Evolutionary conservation across 23 red algal genomes (phyloP), one percentile per base, ranked within the genome.

Genomic region (Porphyridium purpureum): DNA sequence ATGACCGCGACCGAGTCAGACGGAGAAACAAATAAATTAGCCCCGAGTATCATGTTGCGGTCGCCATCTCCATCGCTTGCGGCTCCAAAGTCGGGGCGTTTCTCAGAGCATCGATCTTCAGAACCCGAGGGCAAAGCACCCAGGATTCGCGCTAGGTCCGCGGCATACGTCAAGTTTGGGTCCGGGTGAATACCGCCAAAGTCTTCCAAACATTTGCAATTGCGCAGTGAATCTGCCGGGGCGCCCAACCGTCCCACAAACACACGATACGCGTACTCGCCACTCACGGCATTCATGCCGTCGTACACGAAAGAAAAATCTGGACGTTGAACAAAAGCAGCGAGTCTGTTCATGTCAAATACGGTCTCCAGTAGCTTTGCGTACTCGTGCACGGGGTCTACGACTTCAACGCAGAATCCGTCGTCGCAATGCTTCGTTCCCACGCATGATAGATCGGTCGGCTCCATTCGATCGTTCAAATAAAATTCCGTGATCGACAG

Each of bases 1-100:
- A 95, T 95, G 26, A 95, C 68, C 53, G 88, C 88, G 14, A 95
- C 51, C 5, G 88, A 95, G 64, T 95, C 88, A 2, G 69, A 64
- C 1, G 88, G 78, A n/a, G 58, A 73, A 4, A 95, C 78, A 57
- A 95, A 83, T 7, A 84, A 69, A 7, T 58, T 44, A 32, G 46
- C 46, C 19, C 88, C 81, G 35, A 95, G 35, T 36, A 95, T 95
- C 73, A 95, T 83, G 53, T 81, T 83, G 22, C 88, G 62, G 66
- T 95, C 88, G 33, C 88, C 88, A 72, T 95, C 88, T 9, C 74
- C 81, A 51, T 95, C 88, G 22, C 67, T 80, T 21, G 77, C 88
- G n/a, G 81, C 88, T 7, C 70, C 88, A 31, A 95, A 58, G 5
- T 80, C 52, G 27, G 67, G 74, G 35, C 69, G 17, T 7, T 49